Conservation (phyloP, 768 basidiomycete genomes). For the Exsudoporus frostii region DNA sequence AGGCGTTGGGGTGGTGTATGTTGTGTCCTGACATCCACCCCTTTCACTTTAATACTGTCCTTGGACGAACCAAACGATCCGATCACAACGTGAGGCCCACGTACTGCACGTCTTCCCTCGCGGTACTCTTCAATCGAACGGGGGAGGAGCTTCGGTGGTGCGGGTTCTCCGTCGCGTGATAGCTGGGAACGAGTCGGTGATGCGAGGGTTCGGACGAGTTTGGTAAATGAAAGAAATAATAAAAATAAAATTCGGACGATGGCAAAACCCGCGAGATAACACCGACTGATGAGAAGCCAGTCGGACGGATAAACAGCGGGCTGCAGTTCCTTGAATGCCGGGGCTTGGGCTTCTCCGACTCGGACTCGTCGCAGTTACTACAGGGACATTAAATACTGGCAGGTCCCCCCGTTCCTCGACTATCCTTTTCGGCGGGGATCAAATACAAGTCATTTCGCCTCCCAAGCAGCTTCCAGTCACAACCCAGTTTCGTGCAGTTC, state of each 20-base stretch:
- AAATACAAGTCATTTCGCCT: conserved; percentile 24
- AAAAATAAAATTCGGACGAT: background rate
- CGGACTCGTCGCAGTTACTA: background rate
- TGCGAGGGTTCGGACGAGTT: conserved; percentile 18
- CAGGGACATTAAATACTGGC: background rate
- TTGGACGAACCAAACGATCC: background rate
- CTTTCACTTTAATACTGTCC: conserved; percentile 13
- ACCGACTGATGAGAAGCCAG: conserved; percentile 6
- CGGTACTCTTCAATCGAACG: background rate
- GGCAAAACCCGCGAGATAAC: conserved; percentile 4
- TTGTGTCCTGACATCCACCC: background rate
- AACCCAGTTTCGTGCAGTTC: background rate
- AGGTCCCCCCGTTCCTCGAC: conserved; percentile 9
- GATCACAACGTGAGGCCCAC: conserved; percentile 2
- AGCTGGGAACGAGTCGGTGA: conserved; percentile 10
- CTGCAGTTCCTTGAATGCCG: conserved; percentile 19
- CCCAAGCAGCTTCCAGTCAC: conserved; percentile 10
- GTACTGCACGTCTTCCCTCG: background rate
- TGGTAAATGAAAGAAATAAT: conserved; percentile 9
- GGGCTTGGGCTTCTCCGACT: background rate
- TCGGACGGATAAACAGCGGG: background rate
- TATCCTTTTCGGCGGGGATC: conserved; percentile 21
- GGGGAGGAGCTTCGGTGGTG: conserved; percentile 14
- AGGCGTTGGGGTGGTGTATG: conserved; percentile 2
- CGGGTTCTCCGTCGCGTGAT: conserved; percentile 16